Evolutionary conservation across 2,329 filamentous ascomycete genomes (phyloP).

Genomic region (Pseudocercospora ulei): DNA sequence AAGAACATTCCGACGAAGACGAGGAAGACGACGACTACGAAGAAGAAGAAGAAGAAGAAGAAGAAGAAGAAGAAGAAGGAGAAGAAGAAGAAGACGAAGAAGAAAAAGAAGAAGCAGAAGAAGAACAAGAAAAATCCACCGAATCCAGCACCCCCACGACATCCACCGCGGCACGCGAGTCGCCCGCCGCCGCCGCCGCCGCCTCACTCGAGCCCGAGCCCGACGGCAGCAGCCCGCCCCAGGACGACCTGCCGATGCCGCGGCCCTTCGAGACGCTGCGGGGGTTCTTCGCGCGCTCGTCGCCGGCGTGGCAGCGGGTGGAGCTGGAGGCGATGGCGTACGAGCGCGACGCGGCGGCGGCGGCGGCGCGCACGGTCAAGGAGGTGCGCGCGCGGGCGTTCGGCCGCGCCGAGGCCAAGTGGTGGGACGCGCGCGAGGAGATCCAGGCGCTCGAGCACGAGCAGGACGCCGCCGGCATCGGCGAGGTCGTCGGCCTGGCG

Average conservation of each 20-base stretch:
- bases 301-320: slow-evolving; percentile 80
- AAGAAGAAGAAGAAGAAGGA: slow-evolving; percentile 39
- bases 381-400: slow-evolving; percentile 89
- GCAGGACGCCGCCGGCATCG: slow-evolving; percentile 88
- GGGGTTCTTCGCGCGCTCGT: slow-evolving; percentile 84
- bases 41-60: slow-evolving; percentile 33
- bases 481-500: slow-evolving; percentile 80
- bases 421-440: slow-evolving; percentile 97
- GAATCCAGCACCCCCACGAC: slow-evolving; percentile 29
- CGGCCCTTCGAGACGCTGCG: slow-evolving; percentile 81
- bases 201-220: slow-evolving; percentile 21
- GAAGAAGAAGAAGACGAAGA: slow-evolving; percentile 44
- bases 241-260: slow-evolving; percentile 65
- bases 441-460: slow-evolving; percentile 86
- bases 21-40: slow-evolving; percentile 35
- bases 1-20: slow-evolving; percentile 49
- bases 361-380: slow-evolving; percentile 65
- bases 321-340: slow-evolving; percentile 65
- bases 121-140: slow-evolving; percentile 47
- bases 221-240: slow-evolving; percentile 42
- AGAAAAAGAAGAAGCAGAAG: slow-evolving; percentile 51
- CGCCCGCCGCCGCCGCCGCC: slow-evolving; percentile 18
- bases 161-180: slow-evolving; percentile 22
- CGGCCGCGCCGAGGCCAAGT: slow-evolving; percentile 85
- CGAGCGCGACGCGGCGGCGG: slow-evolving; percentile 52